phyloP scores from a whole-genome alignment of 768 basidiomycete species.

The Mycena amicta region DNA sequence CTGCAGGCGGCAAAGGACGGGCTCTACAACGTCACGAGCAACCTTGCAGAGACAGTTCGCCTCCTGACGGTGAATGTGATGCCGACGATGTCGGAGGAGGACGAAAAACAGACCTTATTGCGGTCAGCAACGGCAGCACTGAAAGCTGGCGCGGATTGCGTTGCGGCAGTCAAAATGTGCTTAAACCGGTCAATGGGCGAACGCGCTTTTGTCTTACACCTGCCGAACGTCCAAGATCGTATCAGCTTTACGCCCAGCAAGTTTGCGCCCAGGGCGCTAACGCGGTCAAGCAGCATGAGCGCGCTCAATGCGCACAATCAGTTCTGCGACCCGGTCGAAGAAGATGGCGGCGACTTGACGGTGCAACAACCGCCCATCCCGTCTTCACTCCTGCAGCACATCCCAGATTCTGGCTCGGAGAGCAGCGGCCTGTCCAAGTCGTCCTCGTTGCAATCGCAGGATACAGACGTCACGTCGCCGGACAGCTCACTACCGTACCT shows the following conservation, averaged over 20 bases:
- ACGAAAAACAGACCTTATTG: constrained; percentile 76
- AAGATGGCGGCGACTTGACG: constrained; percentile 57
- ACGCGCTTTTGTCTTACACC: constrained; percentile 64
- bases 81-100: constrained; percentile 67
- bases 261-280: constrained; percentile 43
- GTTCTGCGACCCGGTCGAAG: constrained; percentile 49
- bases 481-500: constrained; percentile 41
- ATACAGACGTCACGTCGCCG: constrained; percentile 52
- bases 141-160: constrained; percentile 87
- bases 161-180: constrained; percentile 82
- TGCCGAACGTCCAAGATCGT: constrained; percentile 54
- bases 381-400: not conserved
- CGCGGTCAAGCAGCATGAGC: constrained; percentile 37
- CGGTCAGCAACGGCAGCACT: constrained; percentile 87
- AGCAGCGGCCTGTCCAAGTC: constrained; percentile 52
- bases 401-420: constrained; percentile 45
- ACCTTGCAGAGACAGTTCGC: constrained; percentile 87
- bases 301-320: constrained; percentile 40
- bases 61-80: constrained; percentile 60
- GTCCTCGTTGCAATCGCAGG: constrained; percentile 47
- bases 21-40: constrained; percentile 81
- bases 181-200: constrained; percentile 65
- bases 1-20: constrained; percentile 76
- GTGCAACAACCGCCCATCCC: constrained; percentile 27
- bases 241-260: constrained; percentile 52